phyloP scores from a whole-genome alignment of 805 yeast species.

The Kluyveromyces starmeri region DNA sequence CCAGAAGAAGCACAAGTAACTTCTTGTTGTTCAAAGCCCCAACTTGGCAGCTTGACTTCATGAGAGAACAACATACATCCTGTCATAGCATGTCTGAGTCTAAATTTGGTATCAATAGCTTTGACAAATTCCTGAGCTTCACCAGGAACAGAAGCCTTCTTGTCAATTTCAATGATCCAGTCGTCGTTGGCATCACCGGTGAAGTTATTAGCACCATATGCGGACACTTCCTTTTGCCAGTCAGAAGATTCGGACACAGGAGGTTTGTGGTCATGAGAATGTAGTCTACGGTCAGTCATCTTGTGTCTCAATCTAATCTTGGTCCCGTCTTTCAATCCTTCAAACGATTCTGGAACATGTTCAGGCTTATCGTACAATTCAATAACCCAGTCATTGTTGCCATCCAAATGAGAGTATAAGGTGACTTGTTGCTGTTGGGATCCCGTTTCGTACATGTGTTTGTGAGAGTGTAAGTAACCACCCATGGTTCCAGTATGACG shows the following conservation, averaged over 20 bases:
- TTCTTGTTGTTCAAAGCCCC: constrained; percentile 83
- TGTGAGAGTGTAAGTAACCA: constrained; percentile 80
- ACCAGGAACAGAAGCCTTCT: constrained; percentile 39
- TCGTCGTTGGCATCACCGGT: constrained; percentile 81
- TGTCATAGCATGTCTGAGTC: constrained; percentile 71
- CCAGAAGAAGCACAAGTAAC: constrained; percentile 75
- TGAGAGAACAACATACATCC: constrained; percentile 74
- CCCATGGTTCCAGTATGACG: constrained; percentile 67
- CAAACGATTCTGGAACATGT: constrained; percentile 47
- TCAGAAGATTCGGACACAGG: constrained; percentile 60
- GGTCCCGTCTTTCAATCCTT: constrained; percentile 56
- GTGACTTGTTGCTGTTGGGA: constrained; percentile 81
- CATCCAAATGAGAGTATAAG: constrained; percentile 68
- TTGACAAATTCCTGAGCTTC: constrained; percentile 47
- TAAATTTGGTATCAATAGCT: constrained; percentile 62
- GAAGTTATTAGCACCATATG: constrained; percentile 70
- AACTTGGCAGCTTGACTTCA: constrained; percentile 63
- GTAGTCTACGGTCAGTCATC: constrained; percentile 55
- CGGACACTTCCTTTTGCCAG: constrained; percentile 77
- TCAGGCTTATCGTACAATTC: constrained; percentile 54
- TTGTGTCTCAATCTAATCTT: constrained; percentile 61
- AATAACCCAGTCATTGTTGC: constrained; percentile 62
- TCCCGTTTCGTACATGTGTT: constrained; percentile 61
- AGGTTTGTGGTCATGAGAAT: constrained; percentile 75
- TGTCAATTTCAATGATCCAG: constrained; percentile 65